A percentile compares a stretch with the other conserved stretches of the same genome.
Evolutionary conservation across 2,329 filamentous ascomycete species (phyloP).

Genomic region (Pseudogymnoascus sp.): DNA sequence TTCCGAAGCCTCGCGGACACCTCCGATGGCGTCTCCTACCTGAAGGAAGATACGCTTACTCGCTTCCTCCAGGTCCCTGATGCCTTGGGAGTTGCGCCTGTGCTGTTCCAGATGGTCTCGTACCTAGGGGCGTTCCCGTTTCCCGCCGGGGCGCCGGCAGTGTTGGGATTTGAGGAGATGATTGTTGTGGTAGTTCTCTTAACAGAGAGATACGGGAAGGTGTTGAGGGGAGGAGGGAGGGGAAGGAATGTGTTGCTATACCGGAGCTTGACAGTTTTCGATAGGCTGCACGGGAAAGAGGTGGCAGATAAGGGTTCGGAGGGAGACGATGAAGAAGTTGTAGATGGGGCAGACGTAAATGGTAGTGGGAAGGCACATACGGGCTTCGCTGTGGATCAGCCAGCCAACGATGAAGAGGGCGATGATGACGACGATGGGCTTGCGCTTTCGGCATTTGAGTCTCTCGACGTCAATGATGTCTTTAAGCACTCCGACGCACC

Average conservation of each 20-base stretch:
- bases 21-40: slow-evolving; percentile 54
- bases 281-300: slow-evolving; percentile 40
- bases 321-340: not conserved
- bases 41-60: slow-evolving; percentile 63
- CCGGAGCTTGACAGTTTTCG: slow-evolving; percentile 64
- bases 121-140: slow-evolving; percentile 70
- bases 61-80: slow-evolving; percentile 69
- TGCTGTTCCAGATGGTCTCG: slow-evolving; percentile 65
- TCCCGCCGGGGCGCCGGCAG: slow-evolving; percentile 60
- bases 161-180: slow-evolving; percentile 62
- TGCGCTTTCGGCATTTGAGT: slow-evolving; percentile 61
- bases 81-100: slow-evolving; percentile 56
- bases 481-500: slow-evolving; percentile 46
- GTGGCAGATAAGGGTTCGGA: slow-evolving; percentile 17
- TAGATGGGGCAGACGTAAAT: slow-evolving; percentile 32
- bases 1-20: slow-evolving; percentile 63
- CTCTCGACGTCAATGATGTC: slow-evolving; percentile 57
- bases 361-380: slow-evolving; percentile 18
- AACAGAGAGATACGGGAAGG: slow-evolving; percentile 60
- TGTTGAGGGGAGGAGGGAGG: slow-evolving; percentile 50
- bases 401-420: slow-evolving; percentile 35
- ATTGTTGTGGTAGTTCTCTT: slow-evolving; percentile 67
- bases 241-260: slow-evolving; percentile 61
- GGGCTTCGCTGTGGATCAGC: slow-evolving; percentile 38
- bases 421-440: slow-evolving; percentile 53